These are phyloP conservation scores for Leccinellum albellum DNA, from an alignment of 768 basidiomycete genomes.

Conservation along the genomic window DNA sequence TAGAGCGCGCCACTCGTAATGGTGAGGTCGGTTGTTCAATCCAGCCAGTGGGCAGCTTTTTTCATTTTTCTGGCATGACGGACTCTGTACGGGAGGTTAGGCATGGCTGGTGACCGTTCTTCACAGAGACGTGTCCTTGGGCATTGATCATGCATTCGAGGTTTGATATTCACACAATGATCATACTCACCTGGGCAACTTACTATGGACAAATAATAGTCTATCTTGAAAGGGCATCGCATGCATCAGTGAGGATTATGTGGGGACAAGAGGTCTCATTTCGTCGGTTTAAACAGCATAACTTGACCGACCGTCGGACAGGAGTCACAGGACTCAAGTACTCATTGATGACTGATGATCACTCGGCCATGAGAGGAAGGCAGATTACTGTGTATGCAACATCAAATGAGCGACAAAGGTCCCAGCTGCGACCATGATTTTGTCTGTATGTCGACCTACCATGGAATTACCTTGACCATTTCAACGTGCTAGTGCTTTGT, in stretches of 20 bases:
- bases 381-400: neutral
- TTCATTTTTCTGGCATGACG: neutral
- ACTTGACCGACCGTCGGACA: neutral
- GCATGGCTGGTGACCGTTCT: too few relatives aligned
- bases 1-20: slow-evolving; percentile 24
- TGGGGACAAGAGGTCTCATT: too few relatives aligned
- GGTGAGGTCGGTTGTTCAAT: slow-evolving; percentile 46
- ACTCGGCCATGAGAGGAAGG: neutral
- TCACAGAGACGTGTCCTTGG: neutral
- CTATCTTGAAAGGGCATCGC: too few relatives aligned
- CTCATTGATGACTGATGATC: neutral
- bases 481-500: too few relatives aligned
- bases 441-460: too few relatives aligned
- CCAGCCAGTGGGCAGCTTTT: slow-evolving; percentile 39
- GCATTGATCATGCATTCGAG: neutral
- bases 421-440: too few relatives aligned
- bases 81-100: too few relatives aligned
- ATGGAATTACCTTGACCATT: too few relatives aligned
- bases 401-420: neutral
- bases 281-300: neutral
- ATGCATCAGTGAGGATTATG: too few relatives aligned
- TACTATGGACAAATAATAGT: neutral
- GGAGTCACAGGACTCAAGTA: too few relatives aligned
- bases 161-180: too few relatives aligned
- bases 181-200: neutral